Evolutionary conservation across 2,329 filamentous ascomycete genomes (phyloP), one percentile per base, ranked within the genome.

Genomic region (Chlorencoelia australis): DNA sequence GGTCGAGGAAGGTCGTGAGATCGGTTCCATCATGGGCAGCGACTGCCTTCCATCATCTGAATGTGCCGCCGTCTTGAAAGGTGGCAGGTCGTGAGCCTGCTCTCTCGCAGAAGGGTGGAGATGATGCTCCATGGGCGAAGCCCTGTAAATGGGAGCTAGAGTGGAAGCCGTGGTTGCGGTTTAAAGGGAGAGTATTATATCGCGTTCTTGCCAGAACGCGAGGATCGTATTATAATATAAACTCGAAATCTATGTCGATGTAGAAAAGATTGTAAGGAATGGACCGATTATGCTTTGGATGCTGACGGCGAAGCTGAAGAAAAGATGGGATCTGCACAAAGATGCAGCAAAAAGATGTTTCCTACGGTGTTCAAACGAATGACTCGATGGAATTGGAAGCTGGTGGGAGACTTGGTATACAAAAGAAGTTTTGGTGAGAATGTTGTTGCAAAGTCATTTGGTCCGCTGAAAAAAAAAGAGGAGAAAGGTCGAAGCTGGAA

Each of bases 121-220:
- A 52, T 58, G 54, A 40, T n/a, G n/a, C n/a, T 68, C 71, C 57
- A 72, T 66, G 65, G 70, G 66, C 64, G 71, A 66, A 47, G 72
- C 68, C 68, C 69, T 64, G 54, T 71, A 74, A 40, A 43, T 38
- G 38, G 68, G 66, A 61, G 69, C 70, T 59, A 75, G 68, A 54
- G 70, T 68, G 60, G 69, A 75, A 63, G 71, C 66, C 67, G 67
- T 72, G 52, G 44, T 60, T 51, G 52, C 52, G 56, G 51, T 56
- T 51, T 47, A 45, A 43, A 47, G 48, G 50, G 51, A 50, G 33
- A 35, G 37, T 42, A 44, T 40, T 48, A 41, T 42, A 47, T 45
- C 50, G 48, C 51, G 47, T 52, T 40, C 46, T 45, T 25, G 16
- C 30, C 40, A 18, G 45, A 50, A 53, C 52, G 48, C 52, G 51